phyloP scores from a whole-genome alignment of 1,284 basidiomycete genomes.

The Papiliotrema terrestris region DNA sequence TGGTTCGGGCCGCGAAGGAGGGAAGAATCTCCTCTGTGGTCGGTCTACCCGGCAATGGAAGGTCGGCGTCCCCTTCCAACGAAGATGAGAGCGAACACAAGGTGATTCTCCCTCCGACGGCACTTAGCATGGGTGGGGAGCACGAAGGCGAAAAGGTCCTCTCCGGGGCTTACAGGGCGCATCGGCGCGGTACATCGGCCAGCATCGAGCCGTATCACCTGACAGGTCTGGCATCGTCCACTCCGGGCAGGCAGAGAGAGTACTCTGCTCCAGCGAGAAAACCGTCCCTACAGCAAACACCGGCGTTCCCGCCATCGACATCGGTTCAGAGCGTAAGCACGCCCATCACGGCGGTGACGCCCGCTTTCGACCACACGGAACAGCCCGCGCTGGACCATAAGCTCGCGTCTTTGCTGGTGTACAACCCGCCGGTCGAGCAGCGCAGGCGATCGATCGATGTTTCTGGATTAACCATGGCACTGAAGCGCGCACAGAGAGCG shows the following conservation, averaged over 20 bases:
- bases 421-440: slow-evolving; percentile 15
- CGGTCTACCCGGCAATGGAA: neutral
- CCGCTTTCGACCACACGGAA: neutral
- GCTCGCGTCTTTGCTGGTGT: slow-evolving; percentile 2
- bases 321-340: neutral
- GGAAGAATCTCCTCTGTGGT: slow-evolving; percentile 14
- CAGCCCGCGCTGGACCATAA: neutral
- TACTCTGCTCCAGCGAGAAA: neutral
- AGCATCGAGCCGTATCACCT: neutral
- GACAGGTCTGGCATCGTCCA: neutral
- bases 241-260: neutral
- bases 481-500: slow-evolving; percentile 52
- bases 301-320: neutral
- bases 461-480: slow-evolving; percentile 74
- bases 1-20: slow-evolving; percentile 31
- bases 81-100: slow-evolving; percentile 14
- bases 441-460: slow-evolving; percentile 75
- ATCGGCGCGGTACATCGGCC: slow-evolving; percentile 1
- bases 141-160: slow-evolving; percentile 42
- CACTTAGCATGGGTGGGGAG: slow-evolving; percentile 34
- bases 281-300: neutral
- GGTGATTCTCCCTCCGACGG: slow-evolving; percentile 42
- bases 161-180: slow-evolving; percentile 9
- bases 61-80: neutral
- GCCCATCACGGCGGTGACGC: neutral